Base-by-base conservation (phyloP, 208 protist genomes). In the Naegleria gruberi region DNA sequence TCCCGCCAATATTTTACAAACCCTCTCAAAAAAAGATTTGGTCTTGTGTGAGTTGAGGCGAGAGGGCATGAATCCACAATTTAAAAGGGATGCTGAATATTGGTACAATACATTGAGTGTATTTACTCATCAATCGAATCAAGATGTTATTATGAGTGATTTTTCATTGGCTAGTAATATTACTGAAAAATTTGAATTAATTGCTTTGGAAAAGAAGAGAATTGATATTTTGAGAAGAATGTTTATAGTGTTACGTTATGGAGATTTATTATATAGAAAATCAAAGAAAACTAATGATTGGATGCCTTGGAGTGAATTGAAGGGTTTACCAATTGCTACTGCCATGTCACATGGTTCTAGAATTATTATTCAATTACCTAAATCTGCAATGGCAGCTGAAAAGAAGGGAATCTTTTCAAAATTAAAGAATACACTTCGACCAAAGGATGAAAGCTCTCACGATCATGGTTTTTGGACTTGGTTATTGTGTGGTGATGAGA, bases 391-490 rank as follows among this genome's bases (percentile, higher is more conserved):
- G 0, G 30, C 12, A 17, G 1, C 34, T 12, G 7, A 45, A 55
- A 83, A 44, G 37, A 44, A 41, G 7, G 40, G 77, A 37, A 37
- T 77, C 12, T 77, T 77, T 77, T 12, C 7, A 37, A 77, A 77
- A 77, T 77, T 77, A 26, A 44, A 44, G 7, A 41, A 44, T 26
- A 30, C 12, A 34, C 6, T 74, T 6, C 3, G 30, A 74, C 7
- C 47, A 57, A 85, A 85, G 10, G 84, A 88, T 65, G 45, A 51
- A 43, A 8, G 8, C 8, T 41, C 12, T 42, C 19, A 42, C n/a
- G 81, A 84, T 46, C 81, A 84, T 84, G 81, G 42, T 19, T 84
- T 84, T 84, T 84, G 81, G 81, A 45, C 41, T 30, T 84, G 81
- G 81, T 84, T 84, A 84, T 84, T 84, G 30, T 46, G 81, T 84